Evolutionary conservation across 2,329 filamentous ascomycete genomes (phyloP).

Genomic region (Capronia americana): DNA sequence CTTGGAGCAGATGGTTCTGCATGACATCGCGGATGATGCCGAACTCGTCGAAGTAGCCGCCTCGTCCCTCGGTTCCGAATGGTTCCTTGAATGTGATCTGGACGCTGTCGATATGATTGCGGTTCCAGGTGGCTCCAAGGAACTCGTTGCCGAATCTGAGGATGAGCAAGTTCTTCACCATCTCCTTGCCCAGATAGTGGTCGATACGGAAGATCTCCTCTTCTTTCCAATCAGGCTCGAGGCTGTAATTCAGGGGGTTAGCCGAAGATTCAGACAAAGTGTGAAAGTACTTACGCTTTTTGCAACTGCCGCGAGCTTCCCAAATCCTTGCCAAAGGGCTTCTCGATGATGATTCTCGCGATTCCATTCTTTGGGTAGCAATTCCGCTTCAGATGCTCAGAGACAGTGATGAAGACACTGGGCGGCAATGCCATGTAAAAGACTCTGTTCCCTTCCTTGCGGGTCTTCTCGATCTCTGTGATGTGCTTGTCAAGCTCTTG

Average conservation of each 20-base stretch:
- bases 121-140: constrained; percentile 98
- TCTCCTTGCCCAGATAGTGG: constrained; percentile 99
- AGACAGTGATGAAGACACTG: constrained; percentile 97
- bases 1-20: constrained; percentile 98
- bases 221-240: constrained; percentile 98
- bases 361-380: constrained; percentile 93
- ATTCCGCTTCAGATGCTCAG: constrained; percentile 94
- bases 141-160: constrained; percentile 98
- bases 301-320: constrained; percentile 92
- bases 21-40: constrained; percentile 99
- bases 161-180: constrained; percentile 99
- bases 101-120: constrained; percentile 98
- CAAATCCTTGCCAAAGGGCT: constrained; percentile 98
- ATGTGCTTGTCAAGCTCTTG: constrained; percentile 83
- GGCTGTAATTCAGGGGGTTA: constrained; percentile 41
- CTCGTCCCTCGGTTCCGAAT: constrained; percentile 96
- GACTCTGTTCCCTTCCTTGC: constrained; percentile 83
- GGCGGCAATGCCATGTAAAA: constrained; percentile 99
- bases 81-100: constrained; percentile 99
- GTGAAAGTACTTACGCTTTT: constrained; percentile 62
- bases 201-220: constrained; percentile 99
- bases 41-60: constrained; percentile 99
- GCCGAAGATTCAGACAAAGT: background rate
- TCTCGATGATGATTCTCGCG: constrained; percentile 96
- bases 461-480: constrained; percentile 80